A percentile compares a stretch with the other conserved stretches of the same genome.
Conservation (phyloP, 768 basidiomycete genomes). For the Lanmaoa pseudosensibilis region DNA sequence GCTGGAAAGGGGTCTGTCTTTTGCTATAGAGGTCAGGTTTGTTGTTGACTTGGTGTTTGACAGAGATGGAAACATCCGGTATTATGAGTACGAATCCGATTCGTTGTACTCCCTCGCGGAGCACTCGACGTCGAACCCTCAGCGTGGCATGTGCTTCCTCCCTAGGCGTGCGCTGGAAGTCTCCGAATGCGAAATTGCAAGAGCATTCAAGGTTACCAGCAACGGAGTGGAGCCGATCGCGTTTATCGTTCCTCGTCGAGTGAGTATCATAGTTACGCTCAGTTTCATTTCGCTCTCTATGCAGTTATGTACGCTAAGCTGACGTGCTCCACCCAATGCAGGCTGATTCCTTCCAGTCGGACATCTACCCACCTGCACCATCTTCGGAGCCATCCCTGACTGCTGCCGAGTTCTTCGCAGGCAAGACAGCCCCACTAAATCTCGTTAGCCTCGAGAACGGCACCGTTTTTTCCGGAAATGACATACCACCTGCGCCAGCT, state of each 20-base stretch:
- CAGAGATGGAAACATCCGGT: constrained; percentile 97
- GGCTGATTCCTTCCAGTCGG: constrained; percentile 95
- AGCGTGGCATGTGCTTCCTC: constrained; percentile 96
- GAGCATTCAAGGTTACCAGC: constrained; percentile 85
- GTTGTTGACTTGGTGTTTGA: constrained; percentile 5
- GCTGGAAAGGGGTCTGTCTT: constrained; percentile 84
- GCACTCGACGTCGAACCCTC: constrained; percentile 87
- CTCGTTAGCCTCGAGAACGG: constrained; percentile 80
- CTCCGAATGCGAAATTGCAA: constrained; percentile 90
- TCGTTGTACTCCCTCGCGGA: constrained; percentile 74
- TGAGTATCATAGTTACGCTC: constrained; percentile 30
- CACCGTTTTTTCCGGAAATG: constrained; percentile 37
- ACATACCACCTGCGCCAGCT: constrained; percentile 23
- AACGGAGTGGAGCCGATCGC: constrained; percentile 82
- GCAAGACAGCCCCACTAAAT: constrained; percentile 77
- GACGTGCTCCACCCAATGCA: constrained; percentile 28
- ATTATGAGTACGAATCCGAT: constrained; percentile 93
- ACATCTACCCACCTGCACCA: constrained; percentile 92
- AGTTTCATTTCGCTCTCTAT: not conserved
- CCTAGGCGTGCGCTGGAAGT: constrained; percentile 90
- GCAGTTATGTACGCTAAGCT: not conserved
- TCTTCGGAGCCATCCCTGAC: constrained; percentile 77
- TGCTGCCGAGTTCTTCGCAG: constrained; percentile 84
- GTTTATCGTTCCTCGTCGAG: constrained; percentile 94
- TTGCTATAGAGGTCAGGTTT: not conserved